Percentiles rank a stretch among this genome's conserved stretches.
phyloP scores from a whole-genome alignment of 2,329 filamentous ascomycete species.

The Rachicladosporium sp. region DNA sequence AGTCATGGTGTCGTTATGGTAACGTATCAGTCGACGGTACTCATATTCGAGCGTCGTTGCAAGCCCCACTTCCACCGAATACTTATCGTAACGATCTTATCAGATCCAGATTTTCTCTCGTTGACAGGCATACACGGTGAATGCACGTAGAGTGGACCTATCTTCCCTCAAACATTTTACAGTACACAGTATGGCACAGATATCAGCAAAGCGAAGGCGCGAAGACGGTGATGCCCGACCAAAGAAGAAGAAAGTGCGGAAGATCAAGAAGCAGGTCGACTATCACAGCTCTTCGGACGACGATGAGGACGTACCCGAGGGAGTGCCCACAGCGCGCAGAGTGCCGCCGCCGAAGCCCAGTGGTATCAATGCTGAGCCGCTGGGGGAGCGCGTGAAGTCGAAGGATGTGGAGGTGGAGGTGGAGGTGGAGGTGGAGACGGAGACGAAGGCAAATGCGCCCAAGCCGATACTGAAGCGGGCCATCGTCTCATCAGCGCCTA shows the following conservation, averaged over 20 bases:
- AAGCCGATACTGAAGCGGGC: constrained; percentile 11
- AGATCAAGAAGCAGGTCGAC: constrained; percentile 48
- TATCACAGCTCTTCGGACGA: constrained; percentile 56
- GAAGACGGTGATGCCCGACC: constrained; percentile 47
- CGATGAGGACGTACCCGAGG: constrained; percentile 23
- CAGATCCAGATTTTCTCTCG: too few relatives aligned
- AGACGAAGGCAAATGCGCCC: constrained; percentile 8
- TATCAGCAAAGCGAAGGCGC: constrained; percentile 22
- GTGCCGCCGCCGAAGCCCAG: not conserved
- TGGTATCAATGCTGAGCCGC: constrained; percentile 1
- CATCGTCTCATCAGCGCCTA: not conserved
- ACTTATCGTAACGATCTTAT: not conserved
- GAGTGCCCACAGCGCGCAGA: too few relatives aligned
- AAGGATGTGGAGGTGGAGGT: not conserved
- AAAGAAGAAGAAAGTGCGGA: constrained; percentile 41
- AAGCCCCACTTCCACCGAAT: not conserved
- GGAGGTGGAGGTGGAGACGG: constrained; percentile 7
- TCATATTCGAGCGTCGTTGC: too few relatives aligned
- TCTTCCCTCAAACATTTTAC: constrained; percentile 1
- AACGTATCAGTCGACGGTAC: not conserved
- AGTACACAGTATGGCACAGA: constrained; percentile 12
- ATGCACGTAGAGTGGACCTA: not conserved
- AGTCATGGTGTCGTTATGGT: constrained; percentile 1
- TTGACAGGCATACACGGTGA: too few relatives aligned
- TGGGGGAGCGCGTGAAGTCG: not conserved